phyloP scores from a whole-genome alignment of 116 monocot species.

The Dioscorea cayenensis region DNA sequence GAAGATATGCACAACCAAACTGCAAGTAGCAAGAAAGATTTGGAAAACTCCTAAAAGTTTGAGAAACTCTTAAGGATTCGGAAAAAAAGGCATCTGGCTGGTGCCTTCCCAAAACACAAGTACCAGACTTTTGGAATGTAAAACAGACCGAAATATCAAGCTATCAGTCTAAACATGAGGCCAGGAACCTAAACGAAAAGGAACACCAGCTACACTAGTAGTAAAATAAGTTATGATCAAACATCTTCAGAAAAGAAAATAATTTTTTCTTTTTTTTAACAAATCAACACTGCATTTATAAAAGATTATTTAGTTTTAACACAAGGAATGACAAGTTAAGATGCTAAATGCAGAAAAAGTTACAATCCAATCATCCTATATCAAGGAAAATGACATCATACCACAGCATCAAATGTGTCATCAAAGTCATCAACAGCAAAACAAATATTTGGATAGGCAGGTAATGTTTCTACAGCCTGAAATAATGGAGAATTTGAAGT shows the following conservation, averaged over 20 bases:
- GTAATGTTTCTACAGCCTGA: slow-evolving; percentile 79
- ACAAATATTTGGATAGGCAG: slow-evolving; percentile 94
- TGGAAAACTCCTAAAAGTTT: too few species aligned
- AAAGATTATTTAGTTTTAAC: too few species aligned
- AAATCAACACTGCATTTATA: background rate
- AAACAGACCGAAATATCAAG: too few species aligned
- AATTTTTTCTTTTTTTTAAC: background rate
- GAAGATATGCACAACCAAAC: too few species aligned
- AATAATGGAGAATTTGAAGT: slow-evolving; percentile 5
- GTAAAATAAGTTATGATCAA: background rate
- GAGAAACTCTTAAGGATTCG: too few species aligned
- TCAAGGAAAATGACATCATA: slow-evolving; percentile 20
- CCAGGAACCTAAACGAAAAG: background rate
- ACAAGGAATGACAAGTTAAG: background rate
- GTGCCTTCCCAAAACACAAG: too few species aligned
- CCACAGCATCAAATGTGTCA: slow-evolving; percentile 97
- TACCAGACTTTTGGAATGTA: too few species aligned
- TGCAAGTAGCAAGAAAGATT: too few species aligned
- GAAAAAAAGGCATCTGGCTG: too few species aligned
- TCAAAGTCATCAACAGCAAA: slow-evolving; percentile 99
- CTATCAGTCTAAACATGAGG: too few species aligned
- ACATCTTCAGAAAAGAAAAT: background rate
- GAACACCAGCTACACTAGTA: background rate
- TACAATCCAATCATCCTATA: background rate
- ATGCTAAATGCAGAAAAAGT: slow-evolving; percentile 2